Evolutionary conservation across 805 yeast genomes (phyloP).

Genomic region (Candida mattraensis): DNA sequence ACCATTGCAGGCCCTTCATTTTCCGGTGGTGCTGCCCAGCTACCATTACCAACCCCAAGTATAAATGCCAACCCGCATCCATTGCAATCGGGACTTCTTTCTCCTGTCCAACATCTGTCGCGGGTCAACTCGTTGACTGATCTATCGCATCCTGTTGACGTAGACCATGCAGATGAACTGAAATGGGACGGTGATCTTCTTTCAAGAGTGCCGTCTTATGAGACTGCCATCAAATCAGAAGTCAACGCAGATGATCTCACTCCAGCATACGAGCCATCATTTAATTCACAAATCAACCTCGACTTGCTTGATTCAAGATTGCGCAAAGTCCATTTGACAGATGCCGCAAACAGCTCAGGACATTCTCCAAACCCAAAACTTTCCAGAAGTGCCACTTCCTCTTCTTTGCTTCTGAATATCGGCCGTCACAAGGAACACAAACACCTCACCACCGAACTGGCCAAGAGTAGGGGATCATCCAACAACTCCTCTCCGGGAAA

Average conservation of each 20-base stretch:
- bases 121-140: conserved; percentile 52
- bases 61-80: not conserved
- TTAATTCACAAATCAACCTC: conserved; percentile 38
- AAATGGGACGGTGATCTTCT: conserved; percentile 22
- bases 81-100: conserved; percentile 39
- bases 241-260: conserved; percentile 53
- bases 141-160: conserved; percentile 6
- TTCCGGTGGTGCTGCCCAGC: conserved; percentile 19
- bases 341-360: conserved; percentile 4
- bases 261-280: conserved; percentile 68
- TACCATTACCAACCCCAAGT: conserved; percentile 15
- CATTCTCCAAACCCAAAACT: conserved; percentile 10
- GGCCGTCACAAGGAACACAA: conserved; percentile 18
- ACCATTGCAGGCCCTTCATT: conserved; percentile 26
- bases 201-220: conserved; percentile 81
- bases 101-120: conserved; percentile 63
- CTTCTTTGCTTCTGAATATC: conserved; percentile 9
- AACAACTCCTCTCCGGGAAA: conserved; percentile 39
- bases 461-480: conserved; percentile 35
- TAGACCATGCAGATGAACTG: conserved; percentile 12
- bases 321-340: conserved; percentile 20
- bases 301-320: conserved; percentile 34
- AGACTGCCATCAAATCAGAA: conserved; percentile 66
- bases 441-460: conserved; percentile 24
- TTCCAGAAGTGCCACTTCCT: conserved; percentile 15